These are phyloP conservation scores for Astrephomene gubernaculifera DNA, from an alignment of 139 green algal genomes.

Conservation along the genomic window DNA sequence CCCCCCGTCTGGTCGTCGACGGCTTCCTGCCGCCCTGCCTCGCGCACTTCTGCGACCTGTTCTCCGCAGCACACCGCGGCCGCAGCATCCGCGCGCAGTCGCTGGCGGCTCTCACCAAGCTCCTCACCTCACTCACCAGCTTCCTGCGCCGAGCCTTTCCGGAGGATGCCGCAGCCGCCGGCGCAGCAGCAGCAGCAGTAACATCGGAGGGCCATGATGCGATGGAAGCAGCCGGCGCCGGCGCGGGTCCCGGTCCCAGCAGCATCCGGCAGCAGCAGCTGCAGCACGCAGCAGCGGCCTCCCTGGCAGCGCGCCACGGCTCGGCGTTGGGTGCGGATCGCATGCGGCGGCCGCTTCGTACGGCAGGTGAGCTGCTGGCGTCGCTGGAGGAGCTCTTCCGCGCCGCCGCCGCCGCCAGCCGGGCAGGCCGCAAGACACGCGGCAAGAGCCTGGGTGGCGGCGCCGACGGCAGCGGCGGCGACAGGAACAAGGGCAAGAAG, in stretches of 20 bases:
- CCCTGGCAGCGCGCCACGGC: neutral
- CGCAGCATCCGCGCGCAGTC: slow-evolving; percentile 71
- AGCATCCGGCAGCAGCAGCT: slow-evolving; percentile 11
- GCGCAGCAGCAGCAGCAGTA: neutral
- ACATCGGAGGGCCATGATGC: neutral
- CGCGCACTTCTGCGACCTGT: slow-evolving; percentile 72
- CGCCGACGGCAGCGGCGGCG: neutral
- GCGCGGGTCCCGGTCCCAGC: slow-evolving; percentile 3
- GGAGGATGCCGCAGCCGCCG: neutral
- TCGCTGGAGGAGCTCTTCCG: slow-evolving; percentile 7
- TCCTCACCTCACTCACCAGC: slow-evolving; percentile 45
- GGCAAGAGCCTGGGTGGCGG: neutral
- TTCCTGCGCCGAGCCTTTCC: slow-evolving; percentile 46
- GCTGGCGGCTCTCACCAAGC: slow-evolving; percentile 59
- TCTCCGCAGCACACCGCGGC: slow-evolving; percentile 61
- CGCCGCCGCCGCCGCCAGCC: neutral
- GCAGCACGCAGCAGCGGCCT: no score
- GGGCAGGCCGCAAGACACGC: neutral
- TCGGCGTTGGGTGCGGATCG: neutral
- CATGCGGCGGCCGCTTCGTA: neutral
- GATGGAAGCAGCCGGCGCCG: neutral
- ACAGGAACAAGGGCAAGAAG: slow-evolving; percentile 30
- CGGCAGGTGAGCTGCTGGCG: neutral
- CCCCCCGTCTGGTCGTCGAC: slow-evolving; percentile 60
- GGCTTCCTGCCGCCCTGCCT: slow-evolving; percentile 63